Evolutionary conservation across 768 basidiomycete species (phyloP), one percentile per base, ranked within the genome.

Genomic region (Russula brevipes): DNA sequence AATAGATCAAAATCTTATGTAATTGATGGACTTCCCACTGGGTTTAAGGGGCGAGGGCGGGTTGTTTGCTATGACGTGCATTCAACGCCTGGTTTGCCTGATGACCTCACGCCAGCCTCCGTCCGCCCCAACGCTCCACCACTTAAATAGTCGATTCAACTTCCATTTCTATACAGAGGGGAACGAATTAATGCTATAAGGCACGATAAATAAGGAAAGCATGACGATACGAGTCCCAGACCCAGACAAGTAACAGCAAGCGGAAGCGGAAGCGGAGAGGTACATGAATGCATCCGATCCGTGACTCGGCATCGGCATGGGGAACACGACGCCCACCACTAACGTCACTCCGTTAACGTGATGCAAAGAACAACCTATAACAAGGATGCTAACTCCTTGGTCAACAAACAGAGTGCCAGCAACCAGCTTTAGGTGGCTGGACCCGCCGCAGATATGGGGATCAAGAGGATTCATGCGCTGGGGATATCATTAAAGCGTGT

Each of bases 321-420:
- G 35, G 35, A 10, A 45, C 63, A 59, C n/a, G 33, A 19, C 19
- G 35, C 52, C 53, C 45, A 2, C 12, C 16, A 42, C 11, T 30
- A n/a, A 33, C 52, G 58, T 44, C 52, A 59, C 31, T 19, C 5
- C 11, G 46, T 36, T 47, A 45, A 55, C 58, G 41, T 53, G 55
- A 57, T 70, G 69, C 57, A 55, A n/a, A 10, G 3, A 19, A 52
- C 59, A 60, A 60, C 58, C 59, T 52, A 51, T 50, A 35, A 57
- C 73, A 67, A 67, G 47, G 63, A 56, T 67, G 69, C 59, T 58
- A 68, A 67, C 70, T 69, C 60, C 67, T 69, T 66, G 60, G 63
- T 65, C 61, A 66, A 67, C 63, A 71, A 69, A 62, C 67, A 57
- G 54, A 41, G 53, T 42, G 59, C 60, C 59, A 63, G 58, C 67